Percentiles rank a stretch among this genome's conserved stretches.
Evolutionary conservation across 257 asterid genomes (phyloP).

Genomic region (Solanum bulbocastanum): DNA sequence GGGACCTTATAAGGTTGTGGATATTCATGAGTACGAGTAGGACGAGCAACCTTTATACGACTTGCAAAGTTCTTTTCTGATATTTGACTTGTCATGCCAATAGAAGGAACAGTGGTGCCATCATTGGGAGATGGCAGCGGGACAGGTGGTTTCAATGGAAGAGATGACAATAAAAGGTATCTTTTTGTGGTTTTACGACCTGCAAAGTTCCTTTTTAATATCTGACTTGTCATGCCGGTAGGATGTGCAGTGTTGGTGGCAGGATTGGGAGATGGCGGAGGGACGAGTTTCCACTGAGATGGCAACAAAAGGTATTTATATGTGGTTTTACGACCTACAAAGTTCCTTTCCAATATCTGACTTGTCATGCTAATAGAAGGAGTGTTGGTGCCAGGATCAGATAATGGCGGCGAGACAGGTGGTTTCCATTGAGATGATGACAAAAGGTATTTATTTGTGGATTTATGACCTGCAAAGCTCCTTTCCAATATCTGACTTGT

Average conservation of each 20-base stretch:
- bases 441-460: not conserved
- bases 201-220: not conserved
- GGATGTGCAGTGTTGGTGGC: not conserved
- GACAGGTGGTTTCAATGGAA: slow-evolving; percentile 1
- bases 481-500: not conserved
- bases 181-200: not conserved
- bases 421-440: slow-evolving; percentile 15
- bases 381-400: not conserved
- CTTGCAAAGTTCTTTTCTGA: not conserved
- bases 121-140: slow-evolving; percentile 28
- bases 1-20: not conserved
- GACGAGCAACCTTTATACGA: not conserved
- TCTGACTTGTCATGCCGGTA: not conserved
- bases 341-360: not conserved
- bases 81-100: not conserved
- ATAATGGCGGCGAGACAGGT: not conserved
- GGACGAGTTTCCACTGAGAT: slow-evolving; percentile 16
- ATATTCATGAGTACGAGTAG: not conserved
- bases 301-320: not conserved
- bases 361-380: not conserved
- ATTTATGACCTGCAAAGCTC: not conserved
- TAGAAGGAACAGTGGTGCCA: slow-evolving; percentile 1
- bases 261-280: slow-evolving; percentile 13
- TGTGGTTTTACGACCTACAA: not conserved
- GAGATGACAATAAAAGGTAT: slow-evolving; percentile 10